Evolutionary conservation across 257 asterid genomes (phyloP).

Genomic region (Ballota nigra): DNA sequence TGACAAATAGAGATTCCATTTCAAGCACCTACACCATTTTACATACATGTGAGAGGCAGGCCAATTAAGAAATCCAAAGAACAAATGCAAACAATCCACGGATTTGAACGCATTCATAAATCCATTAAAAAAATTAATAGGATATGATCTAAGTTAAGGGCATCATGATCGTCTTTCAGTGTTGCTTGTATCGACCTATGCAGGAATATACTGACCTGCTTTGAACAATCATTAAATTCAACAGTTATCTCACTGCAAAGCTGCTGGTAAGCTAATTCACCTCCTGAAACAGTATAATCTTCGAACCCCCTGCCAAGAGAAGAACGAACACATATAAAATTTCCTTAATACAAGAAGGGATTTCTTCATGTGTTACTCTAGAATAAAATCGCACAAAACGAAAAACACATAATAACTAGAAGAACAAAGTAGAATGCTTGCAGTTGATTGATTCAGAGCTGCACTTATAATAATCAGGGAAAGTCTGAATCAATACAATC

Average conservation of each 20-base stretch:
- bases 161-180: background rate
- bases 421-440: background rate
- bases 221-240: constrained; percentile 89
- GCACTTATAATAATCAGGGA: background rate
- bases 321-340: background rate
- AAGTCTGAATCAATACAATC: background rate
- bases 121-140: background rate
- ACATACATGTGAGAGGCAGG: background rate
- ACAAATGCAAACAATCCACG: background rate
- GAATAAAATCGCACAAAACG: background rate
- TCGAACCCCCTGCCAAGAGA: constrained; percentile 71
- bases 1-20: constrained; percentile 63
- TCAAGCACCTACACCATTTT: constrained; percentile 64
- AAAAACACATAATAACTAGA: background rate
- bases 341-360: background rate
- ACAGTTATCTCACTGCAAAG: constrained; percentile 81
- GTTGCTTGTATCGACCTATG: background rate
- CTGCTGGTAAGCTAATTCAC: constrained; percentile 78
- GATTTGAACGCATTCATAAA: background rate
- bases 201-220: constrained; percentile 52
- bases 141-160: background rate
- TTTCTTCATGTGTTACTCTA: background rate
- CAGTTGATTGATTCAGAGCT: background rate
- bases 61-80: background rate
- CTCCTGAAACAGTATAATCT: constrained; percentile 73